Conservation (phyloP, 163 green algal species). For the Chlorella variabilis region DNA sequence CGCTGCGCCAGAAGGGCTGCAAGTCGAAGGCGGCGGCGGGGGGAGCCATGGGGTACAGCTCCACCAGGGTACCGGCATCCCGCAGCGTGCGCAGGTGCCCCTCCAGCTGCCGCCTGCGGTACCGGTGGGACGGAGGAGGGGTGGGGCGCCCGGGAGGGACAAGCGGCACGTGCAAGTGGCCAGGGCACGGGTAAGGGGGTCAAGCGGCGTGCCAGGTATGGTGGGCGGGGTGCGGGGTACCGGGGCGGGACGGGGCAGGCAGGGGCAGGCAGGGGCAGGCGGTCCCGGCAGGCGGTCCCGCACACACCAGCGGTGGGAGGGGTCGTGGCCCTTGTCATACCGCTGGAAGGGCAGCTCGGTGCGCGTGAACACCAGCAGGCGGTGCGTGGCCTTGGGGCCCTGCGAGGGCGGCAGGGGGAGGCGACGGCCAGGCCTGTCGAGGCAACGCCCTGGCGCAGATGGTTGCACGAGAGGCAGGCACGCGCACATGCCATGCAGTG, state of each 20-base stretch:
- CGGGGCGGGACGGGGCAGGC: too few species aligned
- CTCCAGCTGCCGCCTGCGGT: neutral
- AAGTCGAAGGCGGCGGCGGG: neutral
- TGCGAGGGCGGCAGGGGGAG: neutral
- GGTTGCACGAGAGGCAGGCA: too few species aligned
- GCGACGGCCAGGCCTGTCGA: too few species aligned
- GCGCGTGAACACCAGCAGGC: slow-evolving; percentile 57
- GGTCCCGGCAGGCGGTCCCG: too few species aligned
- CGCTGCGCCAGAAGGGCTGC: slow-evolving; percentile 37
- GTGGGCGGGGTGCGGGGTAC: too few species aligned
- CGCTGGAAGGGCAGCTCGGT: slow-evolving; percentile 32
- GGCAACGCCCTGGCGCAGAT: too few species aligned
- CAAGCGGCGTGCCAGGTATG: too few species aligned
- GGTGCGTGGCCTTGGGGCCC: slow-evolving; percentile 28
- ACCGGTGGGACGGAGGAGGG: neutral
- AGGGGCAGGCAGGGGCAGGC: too few species aligned
- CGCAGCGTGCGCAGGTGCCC: slow-evolving; percentile 10
- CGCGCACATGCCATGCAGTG: too few species aligned
- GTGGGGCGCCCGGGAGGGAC: too few species aligned
- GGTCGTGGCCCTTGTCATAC: slow-evolving; percentile 19
- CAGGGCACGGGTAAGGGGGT: too few species aligned
- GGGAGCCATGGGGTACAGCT: slow-evolving; percentile 50
- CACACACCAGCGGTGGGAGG: slow-evolving; percentile 5
- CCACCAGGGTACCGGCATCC: slow-evolving; percentile 28
- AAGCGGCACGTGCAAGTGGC: too few species aligned